These are phyloP conservation scores for Suhomyces maxii DNA, from an alignment of 1,139 yeast genomes.

Conservation along the genomic window DNA sequence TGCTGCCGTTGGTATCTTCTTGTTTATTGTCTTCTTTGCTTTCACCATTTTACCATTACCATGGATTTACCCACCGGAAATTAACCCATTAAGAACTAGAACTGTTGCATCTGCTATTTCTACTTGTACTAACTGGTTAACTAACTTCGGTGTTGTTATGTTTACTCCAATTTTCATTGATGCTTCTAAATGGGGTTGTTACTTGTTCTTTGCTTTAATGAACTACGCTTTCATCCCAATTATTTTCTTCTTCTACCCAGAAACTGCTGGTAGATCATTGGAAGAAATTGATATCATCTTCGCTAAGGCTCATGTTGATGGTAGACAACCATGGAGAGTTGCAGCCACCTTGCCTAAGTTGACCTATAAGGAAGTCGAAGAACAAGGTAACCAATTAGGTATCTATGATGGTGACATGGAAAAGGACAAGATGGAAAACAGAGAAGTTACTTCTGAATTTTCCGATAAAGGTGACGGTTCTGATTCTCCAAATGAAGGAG, in stretches of 20 bases:
- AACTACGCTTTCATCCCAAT: conserved; percentile 40
- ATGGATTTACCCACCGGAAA: conserved; percentile 63
- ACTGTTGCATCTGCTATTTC: conserved; percentile 55
- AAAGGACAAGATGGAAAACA: conserved; percentile 33
- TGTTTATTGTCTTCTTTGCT: conserved; percentile 55
- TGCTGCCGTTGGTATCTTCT: conserved; percentile 49
- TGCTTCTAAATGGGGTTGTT: conserved; percentile 42
- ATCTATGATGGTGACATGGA: conserved; percentile 44
- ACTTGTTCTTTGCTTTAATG: conserved; percentile 44
- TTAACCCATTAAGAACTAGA: conserved; percentile 59
- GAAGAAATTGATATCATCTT: conserved; percentile 49
- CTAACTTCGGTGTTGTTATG: conserved; percentile 50
- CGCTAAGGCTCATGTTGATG: conserved; percentile 50
- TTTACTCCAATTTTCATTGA: conserved; percentile 47
- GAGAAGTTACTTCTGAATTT: conserved; percentile 29
- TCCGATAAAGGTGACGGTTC: conserved; percentile 19
- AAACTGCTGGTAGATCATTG: conserved; percentile 49
- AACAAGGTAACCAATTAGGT: conserved; percentile 48
- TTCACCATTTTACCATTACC: conserved; percentile 59
- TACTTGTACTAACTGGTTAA: conserved; percentile 50
- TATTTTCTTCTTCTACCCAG: conserved; percentile 49
- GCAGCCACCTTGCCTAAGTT: conserved; percentile 54
- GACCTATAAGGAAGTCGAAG: conserved; percentile 45
- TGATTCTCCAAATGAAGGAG: conserved; percentile 10
- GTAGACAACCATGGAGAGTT: conserved; percentile 49